Evolutionary conservation across 192 early-diverging fungal species (phyloP).

Genomic region (Lunasporangiospora selenospora): DNA sequence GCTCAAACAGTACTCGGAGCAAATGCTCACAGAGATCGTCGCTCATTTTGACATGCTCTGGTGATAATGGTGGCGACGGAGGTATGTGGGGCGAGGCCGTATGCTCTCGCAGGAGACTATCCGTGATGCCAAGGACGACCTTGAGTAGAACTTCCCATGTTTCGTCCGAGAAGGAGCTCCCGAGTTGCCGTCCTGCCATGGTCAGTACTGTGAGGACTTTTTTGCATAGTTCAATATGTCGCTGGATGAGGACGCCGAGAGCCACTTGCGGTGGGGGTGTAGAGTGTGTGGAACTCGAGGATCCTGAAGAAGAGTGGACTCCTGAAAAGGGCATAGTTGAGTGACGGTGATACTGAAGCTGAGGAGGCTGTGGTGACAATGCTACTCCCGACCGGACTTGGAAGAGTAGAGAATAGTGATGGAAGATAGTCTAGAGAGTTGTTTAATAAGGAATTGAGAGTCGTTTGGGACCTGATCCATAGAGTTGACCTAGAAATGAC

Average conservation of each 20-base stretch:
- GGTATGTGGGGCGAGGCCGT: slow-evolving; percentile 10
- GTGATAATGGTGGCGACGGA: slow-evolving; percentile 5
- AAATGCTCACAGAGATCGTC: slow-evolving; percentile 81
- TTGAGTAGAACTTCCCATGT: slow-evolving; percentile 86
- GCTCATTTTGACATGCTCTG: slow-evolving; percentile 61
- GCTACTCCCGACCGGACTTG: slow-evolving; percentile 47
- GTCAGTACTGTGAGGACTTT: slow-evolving; percentile 67
- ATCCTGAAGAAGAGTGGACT: slow-evolving; percentile 3
- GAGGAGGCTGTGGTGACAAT: slow-evolving; percentile 28
- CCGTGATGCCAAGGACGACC: slow-evolving; percentile 79
- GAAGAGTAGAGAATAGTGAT: slow-evolving; percentile 79
- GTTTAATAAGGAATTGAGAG: too few species aligned
- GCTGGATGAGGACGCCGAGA: slow-evolving; percentile 42
- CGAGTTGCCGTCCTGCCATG: slow-evolving; percentile 66
- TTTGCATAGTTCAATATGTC: slow-evolving; percentile 81
- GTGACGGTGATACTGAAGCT: slow-evolving; percentile 12
- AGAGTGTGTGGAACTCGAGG: slow-evolving; percentile 11
- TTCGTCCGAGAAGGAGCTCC: slow-evolving; percentile 65
- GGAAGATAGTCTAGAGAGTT: slow-evolving; percentile 73
- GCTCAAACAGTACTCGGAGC: slow-evolving; percentile 75
- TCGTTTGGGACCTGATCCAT: too few species aligned
- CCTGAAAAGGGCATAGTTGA: too few species aligned
- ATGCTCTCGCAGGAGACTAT: slow-evolving; percentile 72
- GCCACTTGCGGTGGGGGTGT: slow-evolving; percentile 21
- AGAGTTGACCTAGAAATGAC: too few species aligned